Conservation (phyloP, 2,329 filamentous ascomycete species). For the Trichophyton rubrum region DNA sequence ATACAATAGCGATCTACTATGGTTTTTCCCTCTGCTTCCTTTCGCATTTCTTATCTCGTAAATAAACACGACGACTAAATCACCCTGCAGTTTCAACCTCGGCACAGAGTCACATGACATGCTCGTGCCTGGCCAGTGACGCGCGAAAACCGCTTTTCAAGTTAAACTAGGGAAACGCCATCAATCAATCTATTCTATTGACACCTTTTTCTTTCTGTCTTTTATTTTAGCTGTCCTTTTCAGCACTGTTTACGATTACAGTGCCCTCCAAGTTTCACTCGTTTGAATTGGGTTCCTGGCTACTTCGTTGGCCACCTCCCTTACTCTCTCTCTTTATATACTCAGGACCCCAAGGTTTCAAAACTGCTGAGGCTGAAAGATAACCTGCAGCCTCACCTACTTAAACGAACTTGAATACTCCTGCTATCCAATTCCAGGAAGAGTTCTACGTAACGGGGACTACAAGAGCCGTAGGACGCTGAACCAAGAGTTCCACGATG, state of each 20-base stretch:
- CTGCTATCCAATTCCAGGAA: background rate
- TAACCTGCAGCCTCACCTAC: background rate
- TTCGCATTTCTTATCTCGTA: too few species aligned
- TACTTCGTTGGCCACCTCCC: background rate
- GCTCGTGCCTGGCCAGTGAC: background rate
- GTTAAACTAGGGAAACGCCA: background rate
- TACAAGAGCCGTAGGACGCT: background rate
- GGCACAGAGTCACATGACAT: background rate
- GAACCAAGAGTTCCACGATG: background rate
- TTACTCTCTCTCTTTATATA: background rate
- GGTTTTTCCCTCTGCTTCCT: too few species aligned
- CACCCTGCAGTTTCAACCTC: background rate
- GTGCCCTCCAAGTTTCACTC: background rate
- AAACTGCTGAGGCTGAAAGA: background rate
- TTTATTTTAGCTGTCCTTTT: background rate
- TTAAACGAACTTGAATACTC: background rate
- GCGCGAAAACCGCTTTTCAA: background rate
- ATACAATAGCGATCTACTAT: too few species aligned
- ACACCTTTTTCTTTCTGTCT: background rate
- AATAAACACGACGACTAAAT: background rate
- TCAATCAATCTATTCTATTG: background rate
- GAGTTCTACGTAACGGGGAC: background rate
- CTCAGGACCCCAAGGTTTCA: background rate
- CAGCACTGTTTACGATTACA: too few species aligned
- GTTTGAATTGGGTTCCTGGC: background rate